Evolutionary conservation across 2,329 filamentous ascomycete species (phyloP), one percentile per base, ranked within the genome.

Genomic region (Neurospora sp.): DNA sequence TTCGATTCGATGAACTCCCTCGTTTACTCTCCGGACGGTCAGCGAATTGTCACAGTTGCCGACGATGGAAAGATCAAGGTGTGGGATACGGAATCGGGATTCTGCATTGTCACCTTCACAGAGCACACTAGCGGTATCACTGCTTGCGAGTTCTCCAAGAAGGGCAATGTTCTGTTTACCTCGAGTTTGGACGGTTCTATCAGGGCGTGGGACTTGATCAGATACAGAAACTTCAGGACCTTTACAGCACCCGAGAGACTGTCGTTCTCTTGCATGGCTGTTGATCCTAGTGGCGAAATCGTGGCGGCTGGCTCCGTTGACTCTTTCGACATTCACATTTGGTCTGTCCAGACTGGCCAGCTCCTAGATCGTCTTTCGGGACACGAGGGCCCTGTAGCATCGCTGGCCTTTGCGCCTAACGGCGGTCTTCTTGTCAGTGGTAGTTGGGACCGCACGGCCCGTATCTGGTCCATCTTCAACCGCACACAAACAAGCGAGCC

Each of bases 61-160:
- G 96, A 99, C 76, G 96, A 99, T 79, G 96, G 96, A 68, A 98
- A 98, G 81, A 92, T 99, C 79, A 99, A 99, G 79, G 92, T 99
- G 40, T 99, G 96, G 96, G 96, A 99, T 79, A 90, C 95, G 38
- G 91, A 92, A 70, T 97, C 96, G 0, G 96, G 96, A 0, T 99
- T 99, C 82, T 99, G 96, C 77, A 92, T 98, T 41, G 95, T 98
- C 38, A 99, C 96, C 0, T 99, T 99, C 76, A 97, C 95, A 0
- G 96, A 99, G 80, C 96, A 99, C 79, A 94, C 92, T 0, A 95
- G 93, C 74, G 94, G 93, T 69, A 93, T 99, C 2, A 98, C 95
- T 11, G 92, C 93, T 0, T 97, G 94, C 79, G 91, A 97, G 75
- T 98, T 98, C 80, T 91, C 96, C 0, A 97, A 96, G 81, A 91